phyloP scores from a whole-genome alignment of 495 filamentous ascomycete species.

The Penicillium bialowiezense region DNA sequence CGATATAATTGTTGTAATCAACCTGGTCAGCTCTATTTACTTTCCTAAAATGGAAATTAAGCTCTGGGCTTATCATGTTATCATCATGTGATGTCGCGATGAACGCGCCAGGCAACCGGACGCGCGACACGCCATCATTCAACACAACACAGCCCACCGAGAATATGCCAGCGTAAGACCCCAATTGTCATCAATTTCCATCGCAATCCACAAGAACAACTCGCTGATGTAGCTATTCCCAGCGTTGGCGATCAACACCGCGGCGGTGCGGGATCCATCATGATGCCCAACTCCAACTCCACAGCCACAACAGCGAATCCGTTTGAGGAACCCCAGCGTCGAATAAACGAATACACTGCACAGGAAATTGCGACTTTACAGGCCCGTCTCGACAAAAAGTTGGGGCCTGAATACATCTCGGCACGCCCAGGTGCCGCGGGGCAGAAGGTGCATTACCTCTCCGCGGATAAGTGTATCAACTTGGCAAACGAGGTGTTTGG shows the following conservation, averaged over 20 bases:
- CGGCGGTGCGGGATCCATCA: conserved; percentile 32
- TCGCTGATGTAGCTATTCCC: conserved; percentile 26
- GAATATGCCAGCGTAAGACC: conserved; percentile 48
- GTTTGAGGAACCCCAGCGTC: conserved; percentile 67
- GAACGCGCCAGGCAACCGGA: conserved; percentile 20
- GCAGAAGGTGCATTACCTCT: conserved; percentile 84
- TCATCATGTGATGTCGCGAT: conserved; percentile 45
- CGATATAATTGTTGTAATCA: too few species aligned
- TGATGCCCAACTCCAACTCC: conserved; percentile 38
- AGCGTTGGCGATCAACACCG: conserved; percentile 83
- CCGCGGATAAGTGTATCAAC: conserved; percentile 89
- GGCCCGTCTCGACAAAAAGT: conserved; percentile 79
- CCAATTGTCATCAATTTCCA: neutral
- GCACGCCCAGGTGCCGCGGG: conserved; percentile 75
- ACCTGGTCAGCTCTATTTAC: neutral
- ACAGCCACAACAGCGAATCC: conserved; percentile 57
- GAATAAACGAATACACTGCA: conserved; percentile 79
- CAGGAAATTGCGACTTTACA: conserved; percentile 86
- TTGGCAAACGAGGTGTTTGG: conserved; percentile 98
- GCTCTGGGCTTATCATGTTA: conserved; percentile 13
- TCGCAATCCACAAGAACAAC: neutral
- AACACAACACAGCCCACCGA: conserved; percentile 7
- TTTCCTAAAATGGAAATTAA: neutral
- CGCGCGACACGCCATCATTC: conserved; percentile 23
- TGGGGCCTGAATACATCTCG: conserved; percentile 97